phyloP scores from a whole-genome alignment of 2,329 filamentous ascomycete genomes.

The Pleochaeta shiraiana region DNA sequence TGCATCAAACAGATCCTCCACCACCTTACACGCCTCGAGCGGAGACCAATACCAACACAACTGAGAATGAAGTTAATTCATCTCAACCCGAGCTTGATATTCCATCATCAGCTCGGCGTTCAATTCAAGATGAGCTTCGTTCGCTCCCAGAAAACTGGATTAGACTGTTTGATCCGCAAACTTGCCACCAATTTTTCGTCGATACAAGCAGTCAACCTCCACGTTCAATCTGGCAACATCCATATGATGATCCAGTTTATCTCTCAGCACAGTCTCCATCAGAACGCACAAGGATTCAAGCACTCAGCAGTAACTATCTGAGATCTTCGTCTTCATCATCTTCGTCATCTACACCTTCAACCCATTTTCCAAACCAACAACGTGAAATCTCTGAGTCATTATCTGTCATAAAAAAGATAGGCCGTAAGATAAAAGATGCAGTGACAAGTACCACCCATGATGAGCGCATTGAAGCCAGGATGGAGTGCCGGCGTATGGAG shows the following conservation, averaged over 20 bases:
- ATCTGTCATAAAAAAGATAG: slow-evolving; percentile 23
- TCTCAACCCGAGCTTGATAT: slow-evolving; percentile 19
- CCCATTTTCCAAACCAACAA: too few relatives aligned
- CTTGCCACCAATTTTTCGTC: slow-evolving; percentile 39
- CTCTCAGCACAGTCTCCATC: slow-evolving; percentile 25
- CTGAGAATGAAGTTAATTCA: not conserved
- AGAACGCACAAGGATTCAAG: slow-evolving; percentile 26
- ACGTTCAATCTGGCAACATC: slow-evolving; percentile 37
- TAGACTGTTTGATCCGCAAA: slow-evolving; percentile 29
- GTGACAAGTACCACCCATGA: slow-evolving; percentile 33
- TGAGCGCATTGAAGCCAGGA: slow-evolving; percentile 26
- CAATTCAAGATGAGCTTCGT: slow-evolving; percentile 38
- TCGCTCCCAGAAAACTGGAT: slow-evolving; percentile 34
- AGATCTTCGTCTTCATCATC: not conserved
- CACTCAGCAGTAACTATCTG: not conserved
- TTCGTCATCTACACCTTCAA: not conserved
- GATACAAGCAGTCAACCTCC: slow-evolving; percentile 32
- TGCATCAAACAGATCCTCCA: not conserved
- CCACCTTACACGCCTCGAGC: not conserved
- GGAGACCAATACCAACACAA: not conserved
- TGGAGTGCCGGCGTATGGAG: slow-evolving; percentile 21
- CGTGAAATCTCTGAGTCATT: slow-evolving; percentile 7
- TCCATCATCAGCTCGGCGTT: slow-evolving; percentile 27
- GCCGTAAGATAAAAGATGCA: slow-evolving; percentile 36
- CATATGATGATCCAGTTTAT: slow-evolving; percentile 35